Conservation (phyloP, 768 basidiomycete species). For the Obba rivulosa region DNA sequence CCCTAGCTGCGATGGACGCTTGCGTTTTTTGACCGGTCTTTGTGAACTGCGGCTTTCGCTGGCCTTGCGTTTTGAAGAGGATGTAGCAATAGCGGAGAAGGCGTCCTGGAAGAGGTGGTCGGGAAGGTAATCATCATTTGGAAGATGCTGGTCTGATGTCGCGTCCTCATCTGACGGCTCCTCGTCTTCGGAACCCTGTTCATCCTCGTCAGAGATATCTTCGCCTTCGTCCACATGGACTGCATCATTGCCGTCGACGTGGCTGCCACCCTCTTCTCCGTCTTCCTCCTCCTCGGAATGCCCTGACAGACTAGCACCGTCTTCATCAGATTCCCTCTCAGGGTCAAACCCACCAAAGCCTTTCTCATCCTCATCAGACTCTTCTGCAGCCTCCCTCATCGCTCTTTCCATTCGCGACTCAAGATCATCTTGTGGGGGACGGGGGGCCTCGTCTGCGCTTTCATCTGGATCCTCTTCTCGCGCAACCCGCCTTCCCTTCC, state of each 20-base stretch:
- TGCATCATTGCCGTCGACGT: slow-evolving; percentile 18
- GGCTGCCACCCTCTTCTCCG: slow-evolving; percentile 17
- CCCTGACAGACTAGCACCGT: no score
- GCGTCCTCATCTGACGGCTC: slow-evolving; percentile 9
- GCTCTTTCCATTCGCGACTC: slow-evolving; percentile 35
- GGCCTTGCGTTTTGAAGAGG: no score
- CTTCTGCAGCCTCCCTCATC: slow-evolving; percentile 35
- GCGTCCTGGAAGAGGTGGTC: slow-evolving; percentile 44
- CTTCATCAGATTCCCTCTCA: slow-evolving; percentile 12
- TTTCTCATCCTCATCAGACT: background rate
- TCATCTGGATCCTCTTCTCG: slow-evolving; percentile 11
- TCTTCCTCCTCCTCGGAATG: slow-evolving; percentile 20
- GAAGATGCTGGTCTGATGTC: background rate
- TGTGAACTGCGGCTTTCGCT: no score
- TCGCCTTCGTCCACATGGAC: slow-evolving; percentile 12
- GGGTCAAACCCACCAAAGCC: slow-evolving; percentile 3
- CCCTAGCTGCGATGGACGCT: no score
- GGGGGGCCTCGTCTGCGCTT: slow-evolving; percentile 12
- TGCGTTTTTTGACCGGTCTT: no score
- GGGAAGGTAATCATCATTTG: slow-evolving; percentile 49
- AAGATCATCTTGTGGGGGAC: slow-evolving; percentile 12
- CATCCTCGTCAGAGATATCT: slow-evolving; percentile 10
- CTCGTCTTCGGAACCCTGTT: slow-evolving; percentile 2
- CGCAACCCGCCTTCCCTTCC: slow-evolving; percentile 8
- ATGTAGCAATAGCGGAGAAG: background rate